Percentiles rank a stretch among this genome's conserved stretches.
Evolutionary conservation across 805 yeast genomes (phyloP).

Genomic region (Saccharomycopsis guyanensis): DNA sequence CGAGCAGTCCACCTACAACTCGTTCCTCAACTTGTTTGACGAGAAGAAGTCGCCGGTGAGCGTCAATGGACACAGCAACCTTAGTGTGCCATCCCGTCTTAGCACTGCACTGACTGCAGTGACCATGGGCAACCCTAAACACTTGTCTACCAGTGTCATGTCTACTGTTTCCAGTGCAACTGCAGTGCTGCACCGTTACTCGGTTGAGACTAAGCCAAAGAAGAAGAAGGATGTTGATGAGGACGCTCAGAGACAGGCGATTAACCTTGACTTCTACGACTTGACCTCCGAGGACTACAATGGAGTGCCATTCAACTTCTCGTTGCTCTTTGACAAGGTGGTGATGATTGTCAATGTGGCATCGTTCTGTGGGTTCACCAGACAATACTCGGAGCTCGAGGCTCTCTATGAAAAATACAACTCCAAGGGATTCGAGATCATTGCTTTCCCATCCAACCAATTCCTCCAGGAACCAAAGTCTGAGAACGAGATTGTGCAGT

Average conservation of each 20-base stretch:
- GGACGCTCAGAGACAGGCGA: slow-evolving; percentile 2
- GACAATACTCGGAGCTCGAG: slow-evolving; percentile 62
- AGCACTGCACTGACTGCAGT: slow-evolving; percentile 1
- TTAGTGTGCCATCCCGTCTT: not conserved
- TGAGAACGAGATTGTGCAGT: slow-evolving; percentile 49
- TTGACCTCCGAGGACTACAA: slow-evolving; percentile 34
- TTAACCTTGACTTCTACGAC: slow-evolving; percentile 30
- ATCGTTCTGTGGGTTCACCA: slow-evolving; percentile 45
- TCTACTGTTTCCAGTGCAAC: not conserved
- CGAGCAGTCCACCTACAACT: slow-evolving; percentile 18
- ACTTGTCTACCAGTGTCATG: not conserved
- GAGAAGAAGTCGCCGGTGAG: not conserved
- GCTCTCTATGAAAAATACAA: slow-evolving; percentile 50
- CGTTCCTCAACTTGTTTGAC: slow-evolving; percentile 16
- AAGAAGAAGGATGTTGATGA: not conserved
- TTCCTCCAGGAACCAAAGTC: slow-evolving; percentile 36
- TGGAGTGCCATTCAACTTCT: slow-evolving; percentile 33
- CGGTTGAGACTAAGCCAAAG: not conserved
- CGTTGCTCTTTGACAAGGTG: slow-evolving; percentile 37
- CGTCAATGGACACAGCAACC: not conserved
- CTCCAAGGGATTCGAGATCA: slow-evolving; percentile 47
- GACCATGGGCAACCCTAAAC: not conserved
- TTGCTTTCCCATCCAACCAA: slow-evolving; percentile 81
- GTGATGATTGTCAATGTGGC: slow-evolving; percentile 41
- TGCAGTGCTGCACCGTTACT: not conserved